Evolutionary conservation across 495 filamentous ascomycete genomes (phyloP), one percentile per base, ranked within the genome.

Genomic region (Annulohypoxylon maeteangense): DNA sequence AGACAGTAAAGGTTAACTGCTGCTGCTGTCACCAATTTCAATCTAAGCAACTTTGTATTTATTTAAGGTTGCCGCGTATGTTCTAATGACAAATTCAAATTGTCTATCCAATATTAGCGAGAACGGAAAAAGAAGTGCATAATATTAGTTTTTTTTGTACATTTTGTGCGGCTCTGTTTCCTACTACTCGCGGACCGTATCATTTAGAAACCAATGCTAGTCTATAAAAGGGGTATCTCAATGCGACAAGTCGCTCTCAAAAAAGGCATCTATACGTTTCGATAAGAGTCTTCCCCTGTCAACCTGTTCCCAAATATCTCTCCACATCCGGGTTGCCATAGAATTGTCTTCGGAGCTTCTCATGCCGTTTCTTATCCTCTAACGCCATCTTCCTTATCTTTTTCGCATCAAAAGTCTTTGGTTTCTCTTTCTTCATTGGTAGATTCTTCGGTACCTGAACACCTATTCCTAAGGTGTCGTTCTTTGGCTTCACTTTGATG

Each of bases 391-490:
- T 89, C 61, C 90, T 80, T 10, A 89, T 82, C 76, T 93, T 84
- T 72, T 90, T 91, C 32, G 91, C 89, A 80, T 92, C 90, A 65
- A 94, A 78, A 76, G 85, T 88, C 77, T 86, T 80, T 38, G 78
- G 76, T 75, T 87, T 88, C 68, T 81, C 79, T 70, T 82, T 81
- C 68, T 84, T 85, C 4, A 75, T 75, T 0, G 78, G 74, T 32
- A 80, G 62, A 25, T 80, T 80, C 58, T 77, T 79, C 23, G 81
- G 80, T 34, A 81, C 66, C n/a, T 78, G 67, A 3, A 83, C 76
- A 0, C 93, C 93, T 47, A 98, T 77, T 0, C 93, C 94, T 18
- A 90, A 80, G 11, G 86, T 92, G 77, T 94, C 89, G 65, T 88
- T 85, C 79, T 97, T 97, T 38, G 85, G 79, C 62, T 86, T 88